Evolutionary conservation across 495 filamentous ascomycete genomes (phyloP).

Genomic region (Articulospora tetracladia): DNA sequence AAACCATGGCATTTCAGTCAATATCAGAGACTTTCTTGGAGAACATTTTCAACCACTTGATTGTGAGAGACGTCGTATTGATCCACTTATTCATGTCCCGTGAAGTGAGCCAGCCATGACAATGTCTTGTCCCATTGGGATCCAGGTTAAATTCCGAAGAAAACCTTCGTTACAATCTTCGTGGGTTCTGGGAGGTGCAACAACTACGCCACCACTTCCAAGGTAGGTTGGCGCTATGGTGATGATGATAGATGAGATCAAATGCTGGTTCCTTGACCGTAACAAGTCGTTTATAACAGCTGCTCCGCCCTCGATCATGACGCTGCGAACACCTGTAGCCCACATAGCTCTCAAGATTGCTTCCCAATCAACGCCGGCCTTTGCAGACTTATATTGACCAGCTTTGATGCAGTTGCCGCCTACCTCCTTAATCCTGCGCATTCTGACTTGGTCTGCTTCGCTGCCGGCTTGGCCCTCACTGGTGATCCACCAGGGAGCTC

Average conservation of each 20-base stretch:
- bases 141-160: slow-evolving; percentile 67
- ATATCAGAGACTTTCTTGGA: no score
- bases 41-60: no score
- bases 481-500: slow-evolving; percentile 65
- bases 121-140: slow-evolving; percentile 70
- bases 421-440: slow-evolving; percentile 29
- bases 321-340: slow-evolving; percentile 50
- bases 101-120: slow-evolving; percentile 54
- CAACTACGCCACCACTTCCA: slow-evolving; percentile 70
- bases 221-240: slow-evolving; percentile 85
- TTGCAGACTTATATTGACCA: slow-evolving; percentile 27
- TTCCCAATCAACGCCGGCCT: slow-evolving; percentile 22
- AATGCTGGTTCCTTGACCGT: slow-evolving; percentile 48
- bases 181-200: slow-evolving; percentile 47
- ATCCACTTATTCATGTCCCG: neutral
- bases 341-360: slow-evolving; percentile 9
- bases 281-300: slow-evolving; percentile 74
- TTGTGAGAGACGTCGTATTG: no score
- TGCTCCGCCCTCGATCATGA: slow-evolving; percentile 89
- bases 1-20: no score
- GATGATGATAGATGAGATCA: slow-evolving; percentile 72
- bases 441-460: slow-evolving; percentile 22
- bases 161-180: slow-evolving; percentile 50
- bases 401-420: slow-evolving; percentile 33
- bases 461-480: slow-evolving; percentile 23